A percentile compares a stretch with the other conserved stretches of the same genome.
Evolutionary conservation across 345 rosid genomes (phyloP).

Genomic region (Durio zibethinus): DNA sequence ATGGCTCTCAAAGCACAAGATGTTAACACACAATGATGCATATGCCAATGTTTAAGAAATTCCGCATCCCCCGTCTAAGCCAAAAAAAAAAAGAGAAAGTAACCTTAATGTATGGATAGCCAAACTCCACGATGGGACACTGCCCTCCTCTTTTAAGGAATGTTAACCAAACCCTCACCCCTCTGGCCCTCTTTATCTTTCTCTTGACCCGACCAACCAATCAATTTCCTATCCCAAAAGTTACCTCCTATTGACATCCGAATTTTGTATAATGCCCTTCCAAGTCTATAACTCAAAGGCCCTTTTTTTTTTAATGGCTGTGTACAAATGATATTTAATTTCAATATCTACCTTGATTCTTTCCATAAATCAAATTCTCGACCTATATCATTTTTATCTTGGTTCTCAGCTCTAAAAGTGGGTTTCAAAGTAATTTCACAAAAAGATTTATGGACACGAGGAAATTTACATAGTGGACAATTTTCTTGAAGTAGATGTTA

Average conservation of each 20-base stretch:
- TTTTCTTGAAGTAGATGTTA: background rate
- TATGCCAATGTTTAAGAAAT: slow-evolving; percentile 18
- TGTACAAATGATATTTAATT: background rate
- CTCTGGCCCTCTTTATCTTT: background rate
- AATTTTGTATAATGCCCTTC: background rate
- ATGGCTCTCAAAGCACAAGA: slow-evolving; percentile 27
- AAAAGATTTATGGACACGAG: background rate
- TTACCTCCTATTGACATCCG: background rate
- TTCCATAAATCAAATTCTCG: background rate
- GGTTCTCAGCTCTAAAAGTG: background rate
- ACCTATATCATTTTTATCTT: background rate
- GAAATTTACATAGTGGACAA: background rate
- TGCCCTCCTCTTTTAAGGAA: slow-evolving; percentile 26
- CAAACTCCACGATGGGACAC: slow-evolving; percentile 29
- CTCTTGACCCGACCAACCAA: background rate
- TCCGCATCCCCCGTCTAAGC: background rate
- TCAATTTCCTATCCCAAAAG: background rate
- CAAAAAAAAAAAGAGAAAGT: background rate
- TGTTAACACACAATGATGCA: slow-evolving; percentile 19
- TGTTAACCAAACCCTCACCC: slow-evolving; percentile 4
- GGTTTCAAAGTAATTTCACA: background rate
- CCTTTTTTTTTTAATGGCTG: background rate
- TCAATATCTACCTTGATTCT: background rate
- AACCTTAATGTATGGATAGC: slow-evolving; percentile 33
- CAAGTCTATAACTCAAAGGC: background rate